Percentiles rank a stretch among this genome's conserved stretches.
phyloP scores from a whole-genome alignment of 2,329 filamentous ascomycete species.

The Whalleya microplaca region DNA sequence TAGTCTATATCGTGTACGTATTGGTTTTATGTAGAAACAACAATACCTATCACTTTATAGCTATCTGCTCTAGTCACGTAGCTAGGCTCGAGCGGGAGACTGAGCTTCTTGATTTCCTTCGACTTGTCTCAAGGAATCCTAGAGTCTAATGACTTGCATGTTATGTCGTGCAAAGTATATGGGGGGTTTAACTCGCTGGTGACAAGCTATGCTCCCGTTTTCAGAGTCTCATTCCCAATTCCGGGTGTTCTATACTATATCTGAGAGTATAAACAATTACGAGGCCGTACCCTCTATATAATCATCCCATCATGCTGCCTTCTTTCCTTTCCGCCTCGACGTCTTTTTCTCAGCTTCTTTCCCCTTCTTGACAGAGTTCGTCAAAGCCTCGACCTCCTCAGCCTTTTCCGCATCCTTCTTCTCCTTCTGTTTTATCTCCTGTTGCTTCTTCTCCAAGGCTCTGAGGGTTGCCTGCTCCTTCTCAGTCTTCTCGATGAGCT shows the following conservation, averaged over 20 bases:
- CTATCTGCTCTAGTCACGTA: no score
- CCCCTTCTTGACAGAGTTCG: slow-evolving; percentile 39
- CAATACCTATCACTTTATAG: no score
- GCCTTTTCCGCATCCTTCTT: slow-evolving; percentile 37
- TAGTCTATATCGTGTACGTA: no score
- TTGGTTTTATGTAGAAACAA: no score
- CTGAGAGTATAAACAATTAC: neutral
- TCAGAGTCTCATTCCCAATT: neutral
- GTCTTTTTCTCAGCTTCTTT: slow-evolving; percentile 39
- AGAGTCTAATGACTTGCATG: no score
- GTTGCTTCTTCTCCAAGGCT: slow-evolving; percentile 43
- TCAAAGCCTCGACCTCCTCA: slow-evolving; percentile 33
- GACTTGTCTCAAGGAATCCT: no score
- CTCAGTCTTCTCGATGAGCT: slow-evolving; percentile 79
- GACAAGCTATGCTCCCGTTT: neutral
- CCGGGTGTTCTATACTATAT: neutral
- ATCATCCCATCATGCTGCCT: slow-evolving; percentile 19
- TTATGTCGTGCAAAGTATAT: no score
- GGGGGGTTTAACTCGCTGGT: neutral
- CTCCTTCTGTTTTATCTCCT: slow-evolving; percentile 39
- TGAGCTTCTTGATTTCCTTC: no score
- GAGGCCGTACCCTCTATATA: slow-evolving; percentile 4
- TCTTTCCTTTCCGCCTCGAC: slow-evolving; percentile 38
- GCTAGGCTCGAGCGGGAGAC: no score
- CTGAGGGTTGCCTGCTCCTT: slow-evolving; percentile 68